phyloP scores from a whole-genome alignment of 2,329 filamentous ascomycete genomes.

The Emmonsiellopsis sp. region DNA sequence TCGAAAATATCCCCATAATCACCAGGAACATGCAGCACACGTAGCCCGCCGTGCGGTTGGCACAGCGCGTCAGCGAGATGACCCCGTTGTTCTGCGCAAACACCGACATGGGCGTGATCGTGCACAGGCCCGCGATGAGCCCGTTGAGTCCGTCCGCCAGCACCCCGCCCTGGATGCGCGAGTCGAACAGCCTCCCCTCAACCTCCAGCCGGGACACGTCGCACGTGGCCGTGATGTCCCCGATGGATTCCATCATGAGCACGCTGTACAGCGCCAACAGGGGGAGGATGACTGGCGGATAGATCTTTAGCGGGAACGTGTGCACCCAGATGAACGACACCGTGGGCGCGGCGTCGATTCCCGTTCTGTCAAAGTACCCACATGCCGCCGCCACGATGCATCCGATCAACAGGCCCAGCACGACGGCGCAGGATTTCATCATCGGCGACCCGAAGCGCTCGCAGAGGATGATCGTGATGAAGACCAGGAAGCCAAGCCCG shows the following conservation, averaged over 20 bases:
- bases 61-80: slow-evolving; percentile 58
- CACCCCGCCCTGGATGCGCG: slow-evolving; percentile 60
- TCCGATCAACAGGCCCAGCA: slow-evolving; percentile 55
- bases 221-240: slow-evolving; percentile 60
- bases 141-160: slow-evolving; percentile 60
- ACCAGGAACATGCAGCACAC: slow-evolving; percentile 57
- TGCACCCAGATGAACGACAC: slow-evolving; percentile 63
- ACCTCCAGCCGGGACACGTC: slow-evolving; percentile 57
- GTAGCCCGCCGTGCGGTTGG: slow-evolving; percentile 60
- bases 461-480: slow-evolving; percentile 57
- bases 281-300: slow-evolving; percentile 58
- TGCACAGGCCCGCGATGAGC: slow-evolving; percentile 53
- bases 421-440: slow-evolving; percentile 60
- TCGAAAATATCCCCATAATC: slow-evolving; percentile 61
- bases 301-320: slow-evolving; percentile 57
- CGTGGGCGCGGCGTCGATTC: slow-evolving; percentile 52
- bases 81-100: slow-evolving; percentile 64
- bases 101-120: slow-evolving; percentile 59
- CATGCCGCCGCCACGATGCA: slow-evolving; percentile 59
- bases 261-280: slow-evolving; percentile 51
- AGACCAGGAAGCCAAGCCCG: slow-evolving; percentile 59
- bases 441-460: slow-evolving; percentile 62
- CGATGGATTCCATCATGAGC: slow-evolving; percentile 59
- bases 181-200: slow-evolving; percentile 55
- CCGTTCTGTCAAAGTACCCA: slow-evolving; percentile 54